Conservation (phyloP, 169 alveolate species). For the Theileria orientalis region DNA sequence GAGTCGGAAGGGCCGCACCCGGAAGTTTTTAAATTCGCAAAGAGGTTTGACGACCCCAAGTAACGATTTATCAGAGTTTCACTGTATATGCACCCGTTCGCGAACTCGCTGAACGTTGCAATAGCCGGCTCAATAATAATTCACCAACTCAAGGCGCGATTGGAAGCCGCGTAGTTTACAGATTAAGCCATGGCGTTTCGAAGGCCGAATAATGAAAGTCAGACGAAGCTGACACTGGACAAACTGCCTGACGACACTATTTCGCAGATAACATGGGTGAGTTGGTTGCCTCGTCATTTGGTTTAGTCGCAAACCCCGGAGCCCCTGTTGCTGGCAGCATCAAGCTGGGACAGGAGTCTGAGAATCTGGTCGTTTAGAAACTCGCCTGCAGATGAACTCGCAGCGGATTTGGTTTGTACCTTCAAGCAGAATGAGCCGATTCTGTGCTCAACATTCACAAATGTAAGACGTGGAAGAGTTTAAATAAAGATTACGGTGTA, state of each 20-base stretch:
- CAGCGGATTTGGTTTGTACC: conserved; percentile 30
- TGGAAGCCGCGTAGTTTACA: neutral
- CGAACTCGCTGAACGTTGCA: conserved; percentile 73
- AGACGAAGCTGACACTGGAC: conserved; percentile 28
- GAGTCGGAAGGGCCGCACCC: conserved; percentile 58
- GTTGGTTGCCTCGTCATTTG: neutral
- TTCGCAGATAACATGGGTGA: conserved; percentile 63
- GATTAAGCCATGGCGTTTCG: neutral
- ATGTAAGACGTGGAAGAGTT: conserved; percentile 13
- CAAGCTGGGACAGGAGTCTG: conserved; percentile 67
- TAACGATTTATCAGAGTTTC: conserved; percentile 53
- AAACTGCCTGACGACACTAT: conserved; percentile 63
- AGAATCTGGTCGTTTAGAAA: conserved; percentile 51
- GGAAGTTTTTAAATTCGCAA: conserved; percentile 41
- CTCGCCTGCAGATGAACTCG: conserved; percentile 18
- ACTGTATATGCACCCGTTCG: conserved; percentile 75
- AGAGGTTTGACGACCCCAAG: conserved; percentile 11
- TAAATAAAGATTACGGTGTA: too few species aligned
- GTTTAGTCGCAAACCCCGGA: conserved; percentile 36
- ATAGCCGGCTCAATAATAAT: conserved; percentile 77
- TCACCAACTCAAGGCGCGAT: conserved; percentile 51
- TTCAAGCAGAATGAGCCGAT: conserved; percentile 62
- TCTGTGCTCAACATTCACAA: conserved; percentile 40
- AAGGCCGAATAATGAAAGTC: neutral
- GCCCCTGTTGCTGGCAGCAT: conserved; percentile 61